Percentiles rank a stretch among this genome's conserved stretches.
Evolutionary conservation across 768 basidiomycete species (phyloP).

Genomic region (Boletus fagicola): DNA sequence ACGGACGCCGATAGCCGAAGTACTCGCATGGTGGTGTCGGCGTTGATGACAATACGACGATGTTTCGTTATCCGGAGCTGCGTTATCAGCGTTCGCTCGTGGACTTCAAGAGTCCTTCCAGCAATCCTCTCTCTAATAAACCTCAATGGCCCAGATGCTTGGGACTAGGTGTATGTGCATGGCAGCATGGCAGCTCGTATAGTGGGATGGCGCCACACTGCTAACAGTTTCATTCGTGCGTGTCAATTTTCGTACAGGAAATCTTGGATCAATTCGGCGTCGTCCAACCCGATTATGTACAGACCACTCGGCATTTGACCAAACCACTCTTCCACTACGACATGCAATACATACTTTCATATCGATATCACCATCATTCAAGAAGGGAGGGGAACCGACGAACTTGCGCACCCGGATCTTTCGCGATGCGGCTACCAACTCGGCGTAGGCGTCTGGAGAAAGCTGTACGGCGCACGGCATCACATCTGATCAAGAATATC

Average conservation of each 20-base stretch:
- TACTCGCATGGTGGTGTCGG: constrained; percentile 5
- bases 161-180: constrained; percentile 16
- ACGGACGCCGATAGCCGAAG: background rate
- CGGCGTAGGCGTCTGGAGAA: background rate
- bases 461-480: background rate
- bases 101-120: background rate
- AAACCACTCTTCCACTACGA: background rate
- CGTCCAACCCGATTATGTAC: constrained; percentile 3
- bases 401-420: background rate
- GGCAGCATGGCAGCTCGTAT: background rate
- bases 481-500: constrained; percentile 1
- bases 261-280: background rate
- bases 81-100: background rate
- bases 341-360: background rate
- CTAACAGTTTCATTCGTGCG: background rate
- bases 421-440: background rate
- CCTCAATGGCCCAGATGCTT: constrained; percentile 4
- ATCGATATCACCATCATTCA: background rate
- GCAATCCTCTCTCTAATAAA: constrained; percentile 2
- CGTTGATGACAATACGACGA: background rate
- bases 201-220: constrained; percentile 1
- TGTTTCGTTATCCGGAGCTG: background rate
- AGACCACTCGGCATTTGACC: background rate
- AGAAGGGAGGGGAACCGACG: background rate
- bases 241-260: constrained; percentile 15